Base-by-base conservation (phyloP, 202 grass and related monocot species). In the Saccharum hybrid region DNA sequence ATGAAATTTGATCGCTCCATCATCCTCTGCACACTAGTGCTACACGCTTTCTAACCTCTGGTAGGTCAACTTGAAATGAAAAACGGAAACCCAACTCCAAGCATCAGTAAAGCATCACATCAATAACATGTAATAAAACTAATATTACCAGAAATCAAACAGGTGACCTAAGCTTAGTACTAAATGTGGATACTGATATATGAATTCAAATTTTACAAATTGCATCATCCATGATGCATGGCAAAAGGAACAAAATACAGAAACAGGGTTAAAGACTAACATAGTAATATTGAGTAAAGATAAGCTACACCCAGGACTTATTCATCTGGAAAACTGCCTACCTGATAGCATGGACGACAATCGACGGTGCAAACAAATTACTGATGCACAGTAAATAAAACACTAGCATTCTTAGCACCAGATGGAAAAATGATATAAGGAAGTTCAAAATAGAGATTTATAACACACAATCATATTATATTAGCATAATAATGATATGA, bases 291-390 rank as follows among this genome's bases (percentile, higher is more conserved):
- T 49, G 21, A 70, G 15, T 57, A 45, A 13, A 65, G 8, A 21
- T 7, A 22, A 72, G 42, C 30, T 48, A 41, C 2, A 64, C 22
- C 16, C 21, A 10, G 3, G 56, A 23, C 38, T 68, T 42, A 10
- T 75, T 89, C 69, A 51, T 10, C 45, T 16, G 18, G 45, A 68
- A 51, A 77, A 76, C 15, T 51, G 59, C 5, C 19, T 81, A 73
- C 33, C 26, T 26, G 26, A 26, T 26, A 37, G 33, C 19, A 86
- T 23, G 70, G 54, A 63, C n/a, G n/a, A n/a, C n/a, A n/a, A n/a
- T n/a, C n/a, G n/a, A 45, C 0, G 7, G 59, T 39, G 42, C 66
- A 41, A 52, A 39, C 21, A 60, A 83, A 23, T 61, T 52, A 30
- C 51, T 36, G 80, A 6, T 65, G 66, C 22, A 63, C 51, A 0